Conservation (phyloP, 371 early-diverging fungal species). For the Funneliformis caledonium region DNA sequence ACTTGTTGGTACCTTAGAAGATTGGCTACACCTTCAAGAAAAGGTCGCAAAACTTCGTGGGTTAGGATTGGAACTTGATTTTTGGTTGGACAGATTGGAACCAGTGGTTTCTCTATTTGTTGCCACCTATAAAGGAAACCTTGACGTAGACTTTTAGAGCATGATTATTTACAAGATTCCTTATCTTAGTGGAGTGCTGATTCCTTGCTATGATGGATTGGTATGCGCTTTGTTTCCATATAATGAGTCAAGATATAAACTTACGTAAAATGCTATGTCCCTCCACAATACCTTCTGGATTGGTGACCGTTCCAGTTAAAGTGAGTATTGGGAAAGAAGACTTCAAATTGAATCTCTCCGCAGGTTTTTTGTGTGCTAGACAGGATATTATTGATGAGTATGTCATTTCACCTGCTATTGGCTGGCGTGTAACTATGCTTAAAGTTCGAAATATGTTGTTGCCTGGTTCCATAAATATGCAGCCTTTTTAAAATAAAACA, state of each 20-base stretch:
- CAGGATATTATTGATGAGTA: constrained; percentile 12
- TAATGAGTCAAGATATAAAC: neutral
- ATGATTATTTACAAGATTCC: constrained; percentile 23
- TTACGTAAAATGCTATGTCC: neutral
- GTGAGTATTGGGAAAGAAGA: neutral
- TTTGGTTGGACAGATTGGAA: constrained; percentile 42
- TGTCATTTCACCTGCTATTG: constrained; percentile 26
- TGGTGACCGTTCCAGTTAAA: constrained; percentile 5
- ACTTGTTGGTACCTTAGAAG: constrained; percentile 40
- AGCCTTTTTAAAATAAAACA: no score
- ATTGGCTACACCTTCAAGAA: constrained; percentile 43
- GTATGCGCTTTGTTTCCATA: constrained; percentile 41
- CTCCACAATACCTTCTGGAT: constrained; percentile 6
- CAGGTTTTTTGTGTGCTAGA: constrained; percentile 22
- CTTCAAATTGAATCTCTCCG: constrained; percentile 13
- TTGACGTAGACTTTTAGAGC: constrained; percentile 42
- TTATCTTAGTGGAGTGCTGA: neutral
- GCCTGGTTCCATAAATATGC: no score
- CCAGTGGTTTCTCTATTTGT: constrained; percentile 41
- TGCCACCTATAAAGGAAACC: constrained; percentile 36
- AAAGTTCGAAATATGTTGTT: no score
- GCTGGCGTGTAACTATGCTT: neutral
- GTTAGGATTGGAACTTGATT: constrained; percentile 40
- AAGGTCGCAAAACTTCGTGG: constrained; percentile 41
- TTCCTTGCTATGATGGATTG: constrained; percentile 41